A percentile compares a stretch with the other conserved stretches of the same genome.
Evolutionary conservation across 2,329 filamentous ascomycete species (phyloP).

Genomic region (Fusarium subtropicale): DNA sequence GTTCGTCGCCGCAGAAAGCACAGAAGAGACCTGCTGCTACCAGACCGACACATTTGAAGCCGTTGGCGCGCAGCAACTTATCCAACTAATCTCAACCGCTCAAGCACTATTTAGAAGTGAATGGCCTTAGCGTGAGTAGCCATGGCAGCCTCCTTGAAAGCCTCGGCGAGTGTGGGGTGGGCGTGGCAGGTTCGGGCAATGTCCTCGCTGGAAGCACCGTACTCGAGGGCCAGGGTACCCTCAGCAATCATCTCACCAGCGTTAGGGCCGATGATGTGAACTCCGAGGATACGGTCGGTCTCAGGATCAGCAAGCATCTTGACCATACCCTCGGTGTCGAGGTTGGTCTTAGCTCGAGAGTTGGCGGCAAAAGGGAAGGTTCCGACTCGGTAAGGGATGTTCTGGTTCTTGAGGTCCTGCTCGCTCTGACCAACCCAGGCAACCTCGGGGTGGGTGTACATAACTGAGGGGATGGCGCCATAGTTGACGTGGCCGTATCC

Average conservation of each 20-base stretch:
- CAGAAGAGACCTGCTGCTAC: slow-evolving; percentile 29
- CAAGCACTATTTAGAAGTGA: slow-evolving; percentile 75
- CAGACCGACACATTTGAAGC: slow-evolving; percentile 4
- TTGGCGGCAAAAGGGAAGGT: slow-evolving; percentile 98
- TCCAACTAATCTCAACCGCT: slow-evolving; percentile 21
- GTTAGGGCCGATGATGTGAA: slow-evolving; percentile 96
- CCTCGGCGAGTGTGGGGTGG: slow-evolving; percentile 94
- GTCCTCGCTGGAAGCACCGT: slow-evolving; percentile 94
- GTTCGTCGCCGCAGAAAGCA: slow-evolving; percentile 30
- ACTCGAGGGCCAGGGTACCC: slow-evolving; percentile 93
- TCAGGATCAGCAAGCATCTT: slow-evolving; percentile 97
- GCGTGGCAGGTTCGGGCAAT: slow-evolving; percentile 95
- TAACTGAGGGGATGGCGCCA: slow-evolving; percentile 95
- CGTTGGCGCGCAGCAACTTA: slow-evolving; percentile 19
- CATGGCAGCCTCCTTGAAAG: slow-evolving; percentile 99
- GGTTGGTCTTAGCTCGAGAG: slow-evolving; percentile 98
- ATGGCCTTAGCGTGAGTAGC: slow-evolving; percentile 95
- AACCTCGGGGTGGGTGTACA: slow-evolving; percentile 99
- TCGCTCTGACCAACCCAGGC: slow-evolving; percentile 99
- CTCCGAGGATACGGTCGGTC: slow-evolving; percentile 93
- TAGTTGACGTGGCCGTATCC: slow-evolving; percentile 99
- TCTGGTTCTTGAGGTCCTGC: slow-evolving; percentile 90
- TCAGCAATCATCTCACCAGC: slow-evolving; percentile 99
- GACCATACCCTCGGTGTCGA: slow-evolving; percentile 94
- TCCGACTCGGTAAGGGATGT: slow-evolving; percentile 92